Evolutionary conservation across 2,329 filamentous ascomycete genomes (phyloP), one percentile per base, ranked within the genome.

Genomic region (Cytospora chrysosperma): DNA sequence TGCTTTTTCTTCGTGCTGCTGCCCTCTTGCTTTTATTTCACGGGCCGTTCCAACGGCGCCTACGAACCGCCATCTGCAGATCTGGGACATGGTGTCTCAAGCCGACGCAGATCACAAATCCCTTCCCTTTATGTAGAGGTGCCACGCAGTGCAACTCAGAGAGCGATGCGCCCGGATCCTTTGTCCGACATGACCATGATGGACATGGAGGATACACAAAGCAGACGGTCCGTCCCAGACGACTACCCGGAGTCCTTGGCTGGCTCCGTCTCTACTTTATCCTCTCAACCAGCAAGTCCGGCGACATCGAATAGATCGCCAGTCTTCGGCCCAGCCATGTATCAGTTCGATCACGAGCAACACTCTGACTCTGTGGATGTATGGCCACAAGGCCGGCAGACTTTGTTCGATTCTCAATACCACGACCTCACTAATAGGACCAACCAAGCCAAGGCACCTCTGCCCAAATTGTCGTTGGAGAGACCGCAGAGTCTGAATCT

Each of bases 1-100:
- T 40, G 12, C 24, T 53, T 59, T 6, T n/a, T 9, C 2, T 34
- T 34, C 10, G n/a, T 47, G 43, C 4, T 19, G n/a, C 21, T 47
- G n/a, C 43, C n/a, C n/a, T n/a, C n/a, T n/a, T n/a, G n/a, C n/a
- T n/a, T 26, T 10, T 26, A 27, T 26, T 32, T 21, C 24, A 30
- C 61, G 49, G 61, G 28, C 49, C 50, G 57, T 66, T 56, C 40
- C 50, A 64, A 56, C 49, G 61, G 64, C 64, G 64, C 61, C 58
- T 66, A 66, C 61, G 61, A 66, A 34, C 28, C 28, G 51, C 53
- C 61, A 58, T n/a, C 64, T 50, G 43, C 59, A 50, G 5, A 32
- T 21, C n/a, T 12, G 43, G 9, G 9, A n/a, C n/a, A n/a, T n/a
- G 17, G 17, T 47, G 32, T 55, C 27, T 32, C 40, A 49, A 27